These are phyloP conservation scores for Viola odorata DNA, from an alignment of 345 rosid species.

Conservation along the genomic window DNA sequence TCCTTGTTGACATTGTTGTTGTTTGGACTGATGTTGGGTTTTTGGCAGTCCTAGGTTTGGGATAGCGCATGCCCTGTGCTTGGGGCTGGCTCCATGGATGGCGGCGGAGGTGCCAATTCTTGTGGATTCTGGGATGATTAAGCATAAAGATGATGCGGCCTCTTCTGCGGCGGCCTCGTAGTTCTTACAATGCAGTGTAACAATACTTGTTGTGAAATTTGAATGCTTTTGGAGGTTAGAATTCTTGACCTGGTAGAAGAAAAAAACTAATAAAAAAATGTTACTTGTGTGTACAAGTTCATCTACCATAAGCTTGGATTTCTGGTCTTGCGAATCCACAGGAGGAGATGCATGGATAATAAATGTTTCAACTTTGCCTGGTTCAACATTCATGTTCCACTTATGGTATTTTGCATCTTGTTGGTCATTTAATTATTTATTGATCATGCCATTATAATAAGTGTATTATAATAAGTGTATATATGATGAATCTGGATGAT, in stretches of 20 bases:
- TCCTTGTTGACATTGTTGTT: neutral
- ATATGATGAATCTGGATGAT: too few species aligned
- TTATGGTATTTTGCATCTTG: too few species aligned
- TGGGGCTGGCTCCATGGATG: conserved; percentile 99
- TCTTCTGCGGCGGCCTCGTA: conserved; percentile 49
- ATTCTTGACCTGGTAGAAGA: conserved; percentile 2
- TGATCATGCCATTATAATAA: too few species aligned
- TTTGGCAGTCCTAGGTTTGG: conserved; percentile 83
- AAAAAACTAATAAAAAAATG: neutral
- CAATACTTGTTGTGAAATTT: conserved; percentile 7
- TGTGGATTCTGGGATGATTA: conserved; percentile 92
- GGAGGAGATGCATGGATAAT: too few species aligned
- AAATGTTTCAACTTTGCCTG: too few species aligned
- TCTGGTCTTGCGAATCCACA: neutral
- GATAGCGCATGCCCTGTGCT: conserved; percentile 92
- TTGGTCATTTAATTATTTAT: too few species aligned
- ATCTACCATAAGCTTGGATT: neutral
- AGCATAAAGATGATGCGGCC: conserved; percentile 89
- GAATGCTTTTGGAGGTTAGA: neutral
- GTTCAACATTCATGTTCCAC: too few species aligned
- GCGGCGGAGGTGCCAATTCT: conserved; percentile 97
- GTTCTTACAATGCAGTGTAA: neutral
- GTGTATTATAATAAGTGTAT: too few species aligned
- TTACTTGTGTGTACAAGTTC: conserved; percentile 3
- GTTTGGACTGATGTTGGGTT: neutral